Evolutionary conservation across 139 green algal species (phyloP), one percentile per base, ranked within the genome.

Genomic region (Coelastrella sp.): DNA sequence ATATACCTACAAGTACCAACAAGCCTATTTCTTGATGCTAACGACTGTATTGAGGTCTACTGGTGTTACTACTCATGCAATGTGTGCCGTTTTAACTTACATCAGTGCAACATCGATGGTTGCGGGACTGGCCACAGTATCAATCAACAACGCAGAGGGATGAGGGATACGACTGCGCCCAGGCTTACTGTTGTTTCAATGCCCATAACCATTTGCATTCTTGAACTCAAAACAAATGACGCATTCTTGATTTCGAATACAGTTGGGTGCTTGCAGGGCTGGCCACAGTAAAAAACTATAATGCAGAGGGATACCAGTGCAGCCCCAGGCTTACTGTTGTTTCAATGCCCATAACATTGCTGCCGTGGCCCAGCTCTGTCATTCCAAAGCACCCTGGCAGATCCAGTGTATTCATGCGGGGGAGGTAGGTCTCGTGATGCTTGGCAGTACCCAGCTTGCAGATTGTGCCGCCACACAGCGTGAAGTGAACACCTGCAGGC

Each of bases 261-360:
- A 47, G 1, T 47, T 47, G 32, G 32, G 32, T 47, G 32, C 32
- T 47, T 47, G 32, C 32, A 47, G 32, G 32, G 32, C 32, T 47
- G 32, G 32, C 32, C 32, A 47, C 1, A 47, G 32, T 47, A 47
- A 2, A 0, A 47, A 47, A 2, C 32, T 47, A 47, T 47, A 47
- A 47, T 47, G 32, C 32, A 47, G 32, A 47, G 32, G 32, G 32
- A 47, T 47, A 47, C 32, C 32, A 47, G 32, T 47, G 32, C 32
- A 47, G 32, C 32, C 32, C 32, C 32, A 47, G 32, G 32, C 87
- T 17, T 14, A 94, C 92, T 14, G 93, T 94, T 3, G 97, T 99
- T 88, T 98, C 94, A 79, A 99, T 99, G 87, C 97, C 97, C 93
- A 97, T 97, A 22, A 99, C 97, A 87, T 99, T 98, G 80, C 80